Conservation (phyloP, 2,329 filamentous ascomycete species). For the Zymoseptoria brevis region DNA sequence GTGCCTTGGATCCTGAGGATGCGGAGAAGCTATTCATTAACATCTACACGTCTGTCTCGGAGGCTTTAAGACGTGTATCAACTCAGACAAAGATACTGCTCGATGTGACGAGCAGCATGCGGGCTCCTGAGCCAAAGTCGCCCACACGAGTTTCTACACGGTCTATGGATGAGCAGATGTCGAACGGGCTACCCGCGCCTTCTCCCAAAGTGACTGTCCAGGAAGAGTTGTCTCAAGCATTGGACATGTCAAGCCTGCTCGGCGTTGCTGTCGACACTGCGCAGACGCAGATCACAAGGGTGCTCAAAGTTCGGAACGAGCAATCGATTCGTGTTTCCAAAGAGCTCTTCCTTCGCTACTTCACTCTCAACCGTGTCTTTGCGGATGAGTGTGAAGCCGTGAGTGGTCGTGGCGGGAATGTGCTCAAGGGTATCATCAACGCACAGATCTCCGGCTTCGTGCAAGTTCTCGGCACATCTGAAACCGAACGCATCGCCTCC, state of each 20-base stretch:
- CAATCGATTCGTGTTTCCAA: slow-evolving; percentile 62
- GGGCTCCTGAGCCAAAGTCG: slow-evolving; percentile 32
- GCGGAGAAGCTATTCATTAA: slow-evolving; percentile 74
- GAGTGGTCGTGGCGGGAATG: slow-evolving; percentile 66
- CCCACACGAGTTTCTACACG: slow-evolving; percentile 17
- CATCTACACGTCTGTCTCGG: slow-evolving; percentile 80
- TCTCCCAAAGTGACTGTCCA: slow-evolving; percentile 37
- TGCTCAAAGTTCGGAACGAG: slow-evolving; percentile 68
- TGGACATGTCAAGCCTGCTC: slow-evolving; percentile 70
- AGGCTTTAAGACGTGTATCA: slow-evolving; percentile 74
- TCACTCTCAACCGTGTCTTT: slow-evolving; percentile 73
- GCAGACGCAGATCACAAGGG: slow-evolving; percentile 63
- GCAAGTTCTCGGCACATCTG: slow-evolving; percentile 58
- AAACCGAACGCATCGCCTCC: slow-evolving; percentile 66
- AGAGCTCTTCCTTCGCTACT: slow-evolving; percentile 68
- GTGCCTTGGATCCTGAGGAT: slow-evolving; percentile 73
- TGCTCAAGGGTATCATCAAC: slow-evolving; percentile 72
- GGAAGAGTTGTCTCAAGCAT: slow-evolving; percentile 66
- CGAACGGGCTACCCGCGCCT: slow-evolving; percentile 22
- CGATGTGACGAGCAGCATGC: slow-evolving; percentile 76
- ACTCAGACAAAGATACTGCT: slow-evolving; percentile 92
- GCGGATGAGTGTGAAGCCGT: slow-evolving; percentile 81
- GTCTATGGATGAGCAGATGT: slow-evolving; percentile 32
- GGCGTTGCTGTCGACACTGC: slow-evolving; percentile 74
- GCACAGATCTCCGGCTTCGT: slow-evolving; percentile 76